Evolutionary conservation across 1,284 basidiomycete species (phyloP).

Genomic region (Vanrija pseudolonga): DNA sequence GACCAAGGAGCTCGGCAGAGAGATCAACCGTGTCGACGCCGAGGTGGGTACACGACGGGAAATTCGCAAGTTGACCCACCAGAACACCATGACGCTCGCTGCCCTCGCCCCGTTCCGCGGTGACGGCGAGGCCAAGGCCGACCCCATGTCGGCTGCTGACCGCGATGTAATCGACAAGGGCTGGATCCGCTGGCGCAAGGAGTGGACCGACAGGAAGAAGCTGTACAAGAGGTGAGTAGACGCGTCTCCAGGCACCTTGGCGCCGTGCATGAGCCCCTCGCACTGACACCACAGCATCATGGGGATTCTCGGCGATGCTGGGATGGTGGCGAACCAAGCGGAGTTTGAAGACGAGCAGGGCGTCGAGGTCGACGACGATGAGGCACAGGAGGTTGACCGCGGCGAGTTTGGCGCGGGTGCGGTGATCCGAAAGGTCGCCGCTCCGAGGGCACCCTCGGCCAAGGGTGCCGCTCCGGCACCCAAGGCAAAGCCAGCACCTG

Average conservation of each 20-base stretch:
- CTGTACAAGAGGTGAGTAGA: constrained; percentile 47
- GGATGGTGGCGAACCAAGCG: constrained; percentile 16
- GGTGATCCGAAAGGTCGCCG: too few species aligned
- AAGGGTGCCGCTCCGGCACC: not conserved
- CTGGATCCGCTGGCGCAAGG: constrained; percentile 45
- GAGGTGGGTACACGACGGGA: constrained; percentile 26
- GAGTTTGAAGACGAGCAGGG: constrained; percentile 45
- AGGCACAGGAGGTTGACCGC: constrained; percentile 32
- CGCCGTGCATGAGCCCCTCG: too few species aligned
- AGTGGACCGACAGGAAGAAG: constrained; percentile 42
- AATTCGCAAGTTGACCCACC: not conserved
- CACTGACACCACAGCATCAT: constrained; percentile 24
- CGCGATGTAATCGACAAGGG: constrained; percentile 40
- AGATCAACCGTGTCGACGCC: constrained; percentile 32
- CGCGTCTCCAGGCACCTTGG: too few species aligned
- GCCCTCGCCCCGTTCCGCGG: constrained; percentile 26
- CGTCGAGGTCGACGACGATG: constrained; percentile 38
- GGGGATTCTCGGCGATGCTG: constrained; percentile 29
- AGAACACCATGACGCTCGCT: constrained; percentile 33
- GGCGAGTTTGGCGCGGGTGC: constrained; percentile 36
- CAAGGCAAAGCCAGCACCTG: not conserved
- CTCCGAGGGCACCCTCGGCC: not conserved
- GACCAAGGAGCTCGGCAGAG: constrained; percentile 57
- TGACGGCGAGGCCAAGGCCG: constrained; percentile 11
- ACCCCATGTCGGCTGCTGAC: constrained; percentile 33